Base-by-base conservation (phyloP, 371 early-diverging fungal species). In the Coemansia sp. region DNA sequence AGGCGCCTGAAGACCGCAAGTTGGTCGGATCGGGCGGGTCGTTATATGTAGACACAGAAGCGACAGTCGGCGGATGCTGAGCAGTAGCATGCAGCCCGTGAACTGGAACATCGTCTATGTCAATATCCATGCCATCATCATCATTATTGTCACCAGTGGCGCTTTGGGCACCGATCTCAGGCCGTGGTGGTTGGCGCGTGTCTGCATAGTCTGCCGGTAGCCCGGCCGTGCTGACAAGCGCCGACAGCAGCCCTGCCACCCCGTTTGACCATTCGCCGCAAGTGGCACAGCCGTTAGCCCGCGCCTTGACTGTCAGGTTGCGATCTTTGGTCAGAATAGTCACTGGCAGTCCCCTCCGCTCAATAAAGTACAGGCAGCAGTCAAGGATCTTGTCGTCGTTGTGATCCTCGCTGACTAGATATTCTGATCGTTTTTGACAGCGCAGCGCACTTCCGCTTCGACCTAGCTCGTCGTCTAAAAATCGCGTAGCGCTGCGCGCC, bases 321-420 rank as follows among this genome's bases (percentile, higher is more conserved):
- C 73, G 64, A 36, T 73, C 73, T 20, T 49, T 50, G 5, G 73
- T 64, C 52, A 73, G 49, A 9, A 73, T 55, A 14, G 61, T 59
- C 13, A 68, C 73, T 0, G 73, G 73, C 13, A 73, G 64, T 6
- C 43, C 14, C 13, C 35, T 35, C 32, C 39, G 39, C 36, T 68
- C 65, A n/a, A 60, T 57, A 41, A 73, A 63, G 38, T 68, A 73
- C 42, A 73, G 14, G 38, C 73, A 73, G 54, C 73, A 73, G 35
- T 73, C 73, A 4, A 73, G 48, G 38, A 73, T 73, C 43, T 64
- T 55, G 50, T 73, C 64, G 35, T 73, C 73, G n/a, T 67, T 67
- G 16, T 59, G 55, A 1, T 4, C 10, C 54, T 72, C 72, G 9
- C 32, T 16, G 10, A 55, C 35, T n/a, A 73, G n/a, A 41, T 50